Base-by-base conservation (phyloP, 1,284 basidiomycete genomes). In the Entoloma clypeatum region DNA sequence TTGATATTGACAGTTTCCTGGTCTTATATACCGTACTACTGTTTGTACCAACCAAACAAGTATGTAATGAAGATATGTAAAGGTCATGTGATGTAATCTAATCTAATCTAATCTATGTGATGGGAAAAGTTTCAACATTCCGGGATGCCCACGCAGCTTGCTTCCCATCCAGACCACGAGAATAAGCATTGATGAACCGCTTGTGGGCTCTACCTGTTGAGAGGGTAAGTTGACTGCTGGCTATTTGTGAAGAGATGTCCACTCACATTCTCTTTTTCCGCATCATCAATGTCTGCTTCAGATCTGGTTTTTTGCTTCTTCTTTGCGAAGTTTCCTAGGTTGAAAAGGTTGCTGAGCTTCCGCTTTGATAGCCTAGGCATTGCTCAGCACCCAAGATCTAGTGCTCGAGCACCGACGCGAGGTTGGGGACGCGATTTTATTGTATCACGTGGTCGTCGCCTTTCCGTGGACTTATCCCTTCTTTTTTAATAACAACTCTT, bases 101-200 rank as follows among this genome's bases (percentile, higher is more conserved):
- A n/a, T n/a, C n/a, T n/a, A n/a, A n/a, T n/a, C n/a, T n/a, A n/a
- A n/a, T n/a, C n/a, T n/a, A n/a, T n/a, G n/a, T n/a, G n/a, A n/a
- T n/a, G n/a, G n/a, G n/a, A n/a, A n/a, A n/a, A n/a, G n/a, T n/a
- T n/a, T n/a, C n/a, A n/a, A n/a, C n/a, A n/a, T n/a, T n/a, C n/a
- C 36, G 19, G 9, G n/a, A 34, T 28, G 39, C 41, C 47, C 49
- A 19, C 8, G 36, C 36, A 8, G 30, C 42, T 25, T 49, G 41
- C 21, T 24, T 33, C 5, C 45, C 38, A 44, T 43, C 38, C 8
- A 49, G 30, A 6, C 48, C 44, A 14, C 24, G 3, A 16, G 29
- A 5, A 18, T 49, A 44, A 5, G 45, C 45, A 44, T 47, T 28
- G 27, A 47, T 48, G 24, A 49, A 46, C 3, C 23, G 32, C 9